These are phyloP conservation scores for Raphanus hybrid DNA, from an alignment of 441 rosid genomes.

Conservation along the genomic window DNA sequence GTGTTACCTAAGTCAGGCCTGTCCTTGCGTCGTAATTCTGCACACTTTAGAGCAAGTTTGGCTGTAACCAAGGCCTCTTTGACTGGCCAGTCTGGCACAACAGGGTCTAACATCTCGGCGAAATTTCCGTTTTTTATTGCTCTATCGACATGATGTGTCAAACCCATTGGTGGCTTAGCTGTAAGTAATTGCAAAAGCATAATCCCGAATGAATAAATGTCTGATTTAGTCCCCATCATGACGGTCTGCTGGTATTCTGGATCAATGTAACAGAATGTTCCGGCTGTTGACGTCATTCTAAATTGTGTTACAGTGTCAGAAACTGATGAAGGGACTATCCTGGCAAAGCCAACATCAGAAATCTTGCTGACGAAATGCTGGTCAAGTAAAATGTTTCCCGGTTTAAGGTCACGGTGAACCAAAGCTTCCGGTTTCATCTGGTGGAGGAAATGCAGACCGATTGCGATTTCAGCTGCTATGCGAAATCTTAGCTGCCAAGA, in stretches of 20 bases:
- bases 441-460: constrained; percentile 88
- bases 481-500: constrained; percentile 75
- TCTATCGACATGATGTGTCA: constrained; percentile 64
- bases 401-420: constrained; percentile 89
- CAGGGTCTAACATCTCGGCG: constrained; percentile 54
- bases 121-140: constrained; percentile 68
- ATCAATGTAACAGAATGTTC: constrained; percentile 90
- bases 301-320: constrained; percentile 69
- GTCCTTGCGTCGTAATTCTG: constrained; percentile 80
- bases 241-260: constrained; percentile 94
- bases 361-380: constrained; percentile 87
- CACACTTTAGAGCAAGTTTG: constrained; percentile 67
- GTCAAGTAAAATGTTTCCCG: constrained; percentile 85
- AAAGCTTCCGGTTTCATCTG: constrained; percentile 91
- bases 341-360: constrained; percentile 84
- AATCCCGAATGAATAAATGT: constrained; percentile 78
- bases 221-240: constrained; percentile 82
- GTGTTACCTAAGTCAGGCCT: constrained; percentile 75
- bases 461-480: constrained; percentile 83
- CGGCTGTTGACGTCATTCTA: constrained; percentile 86
- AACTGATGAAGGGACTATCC: constrained; percentile 83
- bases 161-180: constrained; percentile 85
- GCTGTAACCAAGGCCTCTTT: constrained; percentile 64
- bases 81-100: constrained; percentile 75
- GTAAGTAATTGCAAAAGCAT: constrained; percentile 83